These are phyloP conservation scores for Hymenoscyphus occultus DNA, from an alignment of 2,329 filamentous ascomycete genomes.

Conservation along the genomic window DNA sequence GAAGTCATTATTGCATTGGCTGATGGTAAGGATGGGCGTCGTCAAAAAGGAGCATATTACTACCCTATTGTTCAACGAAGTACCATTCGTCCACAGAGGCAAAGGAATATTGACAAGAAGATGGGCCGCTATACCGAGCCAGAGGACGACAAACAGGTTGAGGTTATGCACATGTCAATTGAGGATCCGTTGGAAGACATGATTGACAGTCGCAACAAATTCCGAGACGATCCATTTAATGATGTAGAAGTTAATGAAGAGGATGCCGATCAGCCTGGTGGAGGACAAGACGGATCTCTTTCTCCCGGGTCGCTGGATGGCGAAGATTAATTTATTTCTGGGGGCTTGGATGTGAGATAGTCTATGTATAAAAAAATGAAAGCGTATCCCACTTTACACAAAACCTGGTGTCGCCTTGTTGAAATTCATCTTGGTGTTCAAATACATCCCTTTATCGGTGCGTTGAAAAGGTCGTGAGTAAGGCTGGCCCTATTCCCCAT, in stretches of 20 bases:
- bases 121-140: constrained; percentile 37
- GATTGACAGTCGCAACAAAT: constrained; percentile 49
- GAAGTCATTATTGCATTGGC: constrained; percentile 60
- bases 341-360: not conserved
- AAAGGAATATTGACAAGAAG: constrained; percentile 57
- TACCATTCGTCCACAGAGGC: constrained; percentile 59
- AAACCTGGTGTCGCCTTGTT: not conserved
- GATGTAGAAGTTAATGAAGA: constrained; percentile 24
- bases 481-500: not conserved
- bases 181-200: constrained; percentile 55
- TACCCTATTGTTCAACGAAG: constrained; percentile 66
- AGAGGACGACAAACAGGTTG: constrained; percentile 45
- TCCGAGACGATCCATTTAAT: constrained; percentile 39
- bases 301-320: not conserved
- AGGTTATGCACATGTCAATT: constrained; percentile 53
- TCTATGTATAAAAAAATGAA: not conserved
- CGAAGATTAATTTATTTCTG: not conserved
- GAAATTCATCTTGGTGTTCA: not conserved
- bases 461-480: not conserved
- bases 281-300: not conserved
- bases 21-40: constrained; percentile 49
- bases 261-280: constrained; percentile 16
- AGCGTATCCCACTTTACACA: not conserved
- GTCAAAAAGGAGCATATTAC: constrained; percentile 61
- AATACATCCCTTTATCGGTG: not conserved